Percentiles rank a stretch among this genome's conserved stretches.
phyloP scores from a whole-genome alignment of 2,329 filamentous ascomycete species.

The Sporothrix brunneoviolacea region DNA sequence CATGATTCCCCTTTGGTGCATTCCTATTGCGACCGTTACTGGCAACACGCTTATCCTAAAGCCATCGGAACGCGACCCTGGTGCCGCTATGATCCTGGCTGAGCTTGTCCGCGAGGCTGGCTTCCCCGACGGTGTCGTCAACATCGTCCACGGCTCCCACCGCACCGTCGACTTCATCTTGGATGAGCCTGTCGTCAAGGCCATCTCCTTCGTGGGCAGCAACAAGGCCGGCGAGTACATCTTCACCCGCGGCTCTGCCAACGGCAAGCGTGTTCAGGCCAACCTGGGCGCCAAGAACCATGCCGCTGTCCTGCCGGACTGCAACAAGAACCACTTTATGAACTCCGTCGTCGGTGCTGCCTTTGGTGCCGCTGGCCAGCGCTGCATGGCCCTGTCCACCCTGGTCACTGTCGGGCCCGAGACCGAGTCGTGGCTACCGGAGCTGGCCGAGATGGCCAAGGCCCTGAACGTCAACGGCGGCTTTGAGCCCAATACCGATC shows the following conservation, averaged over 20 bases:
- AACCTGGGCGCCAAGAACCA: conserved; percentile 88
- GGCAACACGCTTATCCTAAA: conserved; percentile 82
- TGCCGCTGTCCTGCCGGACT: conserved; percentile 74
- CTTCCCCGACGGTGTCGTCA: conserved; percentile 75
- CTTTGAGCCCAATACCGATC: conserved; percentile 72
- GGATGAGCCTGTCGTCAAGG: conserved; percentile 79
- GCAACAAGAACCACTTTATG: conserved; percentile 84
- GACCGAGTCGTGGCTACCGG: conserved; percentile 74
- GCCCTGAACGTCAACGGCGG: conserved; percentile 68
- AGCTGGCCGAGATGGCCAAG: conserved; percentile 71
- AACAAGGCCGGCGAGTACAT: conserved; percentile 90
- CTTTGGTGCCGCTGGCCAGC: conserved; percentile 77
- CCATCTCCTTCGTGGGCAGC: conserved; percentile 77
- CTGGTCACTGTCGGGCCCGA: conserved; percentile 71
- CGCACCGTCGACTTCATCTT: conserved; percentile 81
- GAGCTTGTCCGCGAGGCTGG: conserved; percentile 75
- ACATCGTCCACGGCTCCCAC: conserved; percentile 74
- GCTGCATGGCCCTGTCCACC: conserved; percentile 81
- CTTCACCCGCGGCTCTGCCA: conserved; percentile 68
- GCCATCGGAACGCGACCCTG: conserved; percentile 79
- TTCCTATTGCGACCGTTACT: conserved; percentile 75
- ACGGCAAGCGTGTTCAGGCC: conserved; percentile 82
- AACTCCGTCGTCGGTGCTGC: conserved; percentile 79
- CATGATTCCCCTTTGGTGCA: conserved; percentile 90
- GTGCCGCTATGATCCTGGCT: conserved; percentile 77